Evolutionary conservation across 2,329 filamentous ascomycete species (phyloP).

Genomic region (Aurifilum marmelostoma): DNA sequence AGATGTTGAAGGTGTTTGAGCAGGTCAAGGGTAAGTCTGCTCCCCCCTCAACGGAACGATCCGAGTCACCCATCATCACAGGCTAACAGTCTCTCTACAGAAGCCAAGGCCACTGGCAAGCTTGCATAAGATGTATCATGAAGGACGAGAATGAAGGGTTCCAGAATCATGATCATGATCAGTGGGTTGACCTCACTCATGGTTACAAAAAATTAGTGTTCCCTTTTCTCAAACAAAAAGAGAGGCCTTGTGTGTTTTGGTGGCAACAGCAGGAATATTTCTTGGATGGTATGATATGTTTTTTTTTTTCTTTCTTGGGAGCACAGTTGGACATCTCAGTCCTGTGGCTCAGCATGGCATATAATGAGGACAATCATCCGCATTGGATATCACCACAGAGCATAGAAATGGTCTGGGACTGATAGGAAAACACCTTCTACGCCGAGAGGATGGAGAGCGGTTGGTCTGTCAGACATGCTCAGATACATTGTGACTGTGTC

Average conservation of each 20-base stretch:
- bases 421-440: too few relatives aligned
- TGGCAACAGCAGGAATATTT: conserved; percentile 18
- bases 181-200: conserved; percentile 24
- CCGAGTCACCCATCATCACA: too few relatives aligned
- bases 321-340: conserved; percentile 18
- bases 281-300: conserved; percentile 15
- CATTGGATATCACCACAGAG: background rate
- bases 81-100: conserved; percentile 46
- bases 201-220: conserved; percentile 6
- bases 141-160: conserved; percentile 11
- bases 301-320: too few relatives aligned
- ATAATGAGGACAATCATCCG: conserved; percentile 2
- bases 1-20: conserved; percentile 99
- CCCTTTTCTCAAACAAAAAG: conserved; percentile 8
- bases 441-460: background rate
- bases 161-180: conserved; percentile 8
- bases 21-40: conserved; percentile 74
- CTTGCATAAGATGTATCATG: conserved; percentile 47
- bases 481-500: background rate
- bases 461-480: background rate
- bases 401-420: background rate
- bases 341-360: conserved; percentile 18
- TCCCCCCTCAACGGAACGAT: background rate
- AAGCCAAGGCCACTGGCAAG: conserved; percentile 76
- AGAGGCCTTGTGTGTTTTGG: background rate